phyloP scores from a whole-genome alignment of 495 filamentous ascomycete genomes.

The Neurospora sp. region DNA sequence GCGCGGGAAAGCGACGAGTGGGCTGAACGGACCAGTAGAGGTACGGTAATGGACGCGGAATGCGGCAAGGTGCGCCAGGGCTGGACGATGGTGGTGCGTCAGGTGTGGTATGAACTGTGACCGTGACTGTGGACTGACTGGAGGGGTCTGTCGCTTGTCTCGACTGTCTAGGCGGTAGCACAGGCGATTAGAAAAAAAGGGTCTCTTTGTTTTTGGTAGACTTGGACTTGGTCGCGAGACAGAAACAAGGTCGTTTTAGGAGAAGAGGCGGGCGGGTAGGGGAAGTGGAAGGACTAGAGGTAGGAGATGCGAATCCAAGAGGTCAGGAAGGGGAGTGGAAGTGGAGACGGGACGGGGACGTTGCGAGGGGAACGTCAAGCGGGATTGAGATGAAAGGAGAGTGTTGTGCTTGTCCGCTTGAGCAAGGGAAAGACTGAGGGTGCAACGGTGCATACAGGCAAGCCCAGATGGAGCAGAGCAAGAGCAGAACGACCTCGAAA shows the following conservation, averaged over 20 bases:
- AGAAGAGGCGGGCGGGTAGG: neutral
- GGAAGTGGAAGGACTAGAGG: neutral
- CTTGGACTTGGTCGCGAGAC: neutral
- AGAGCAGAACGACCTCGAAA: conserved; percentile 6
- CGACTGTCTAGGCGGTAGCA: neutral
- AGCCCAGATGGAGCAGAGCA: neutral
- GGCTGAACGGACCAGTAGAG: neutral
- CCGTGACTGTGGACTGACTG: neutral
- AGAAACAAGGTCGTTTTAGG: neutral
- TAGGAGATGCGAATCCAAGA: neutral
- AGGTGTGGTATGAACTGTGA: neutral
- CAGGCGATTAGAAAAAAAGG: neutral
- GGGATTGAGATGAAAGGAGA: neutral
- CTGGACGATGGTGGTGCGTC: neutral
- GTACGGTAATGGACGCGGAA: neutral
- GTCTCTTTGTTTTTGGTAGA: neutral
- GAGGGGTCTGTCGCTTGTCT: neutral
- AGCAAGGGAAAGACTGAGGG: neutral
- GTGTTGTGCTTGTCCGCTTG: neutral
- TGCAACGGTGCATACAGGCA: neutral
- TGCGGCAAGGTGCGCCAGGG: neutral
- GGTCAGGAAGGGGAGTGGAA: neutral
- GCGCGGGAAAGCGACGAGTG: conserved; percentile 7
- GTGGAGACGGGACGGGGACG: neutral
- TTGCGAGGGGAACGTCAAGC: neutral